phyloP scores from a whole-genome alignment of 345 rosid species.

The Moricandia arvensis region DNA sequence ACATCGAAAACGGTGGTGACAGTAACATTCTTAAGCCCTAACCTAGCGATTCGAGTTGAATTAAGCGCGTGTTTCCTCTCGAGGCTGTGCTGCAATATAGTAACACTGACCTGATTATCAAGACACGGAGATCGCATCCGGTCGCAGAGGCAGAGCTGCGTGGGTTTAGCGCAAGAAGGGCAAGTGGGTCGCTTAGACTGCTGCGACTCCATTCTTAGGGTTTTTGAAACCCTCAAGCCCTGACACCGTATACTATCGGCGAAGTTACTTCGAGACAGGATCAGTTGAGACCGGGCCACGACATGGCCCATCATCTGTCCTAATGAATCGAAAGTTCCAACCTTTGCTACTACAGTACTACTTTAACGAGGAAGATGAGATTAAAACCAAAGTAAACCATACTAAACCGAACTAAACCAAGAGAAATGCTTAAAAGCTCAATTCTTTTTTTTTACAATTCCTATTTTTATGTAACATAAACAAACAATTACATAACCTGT shows the following conservation, averaged over 20 bases:
- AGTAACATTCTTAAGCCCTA: slow-evolving; percentile 64
- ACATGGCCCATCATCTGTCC: slow-evolving; percentile 38
- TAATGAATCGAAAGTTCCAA: slow-evolving; percentile 7
- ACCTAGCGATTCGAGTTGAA: slow-evolving; percentile 65
- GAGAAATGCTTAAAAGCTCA: too few species aligned
- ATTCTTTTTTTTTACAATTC: neutral
- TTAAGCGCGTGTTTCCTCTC: slow-evolving; percentile 82
- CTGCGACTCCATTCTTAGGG: slow-evolving; percentile 51
- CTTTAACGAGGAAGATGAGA: neutral
- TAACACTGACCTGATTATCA: slow-evolving; percentile 61
- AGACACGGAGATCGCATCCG: slow-evolving; percentile 49
- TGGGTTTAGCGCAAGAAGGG: slow-evolving; percentile 64
- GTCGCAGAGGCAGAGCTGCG: slow-evolving; percentile 61
- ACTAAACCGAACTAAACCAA: too few species aligned
- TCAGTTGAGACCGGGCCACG: slow-evolving; percentile 35
- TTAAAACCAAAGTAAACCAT: neutral
- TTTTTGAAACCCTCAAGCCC: slow-evolving; percentile 26
- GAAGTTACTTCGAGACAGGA: slow-evolving; percentile 7
- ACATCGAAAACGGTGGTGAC: slow-evolving; percentile 62
- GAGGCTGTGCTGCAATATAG: slow-evolving; percentile 75
- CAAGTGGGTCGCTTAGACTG: slow-evolving; percentile 63
- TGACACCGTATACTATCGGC: slow-evolving; percentile 27
- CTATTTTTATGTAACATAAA: neutral
- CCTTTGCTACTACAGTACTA: neutral
- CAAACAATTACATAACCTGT: slow-evolving; percentile 14